A percentile compares a stretch with the other conserved stretches of the same genome.
phyloP scores from a whole-genome alignment of 1,284 basidiomycete species.

The Leccinum discolor region DNA sequence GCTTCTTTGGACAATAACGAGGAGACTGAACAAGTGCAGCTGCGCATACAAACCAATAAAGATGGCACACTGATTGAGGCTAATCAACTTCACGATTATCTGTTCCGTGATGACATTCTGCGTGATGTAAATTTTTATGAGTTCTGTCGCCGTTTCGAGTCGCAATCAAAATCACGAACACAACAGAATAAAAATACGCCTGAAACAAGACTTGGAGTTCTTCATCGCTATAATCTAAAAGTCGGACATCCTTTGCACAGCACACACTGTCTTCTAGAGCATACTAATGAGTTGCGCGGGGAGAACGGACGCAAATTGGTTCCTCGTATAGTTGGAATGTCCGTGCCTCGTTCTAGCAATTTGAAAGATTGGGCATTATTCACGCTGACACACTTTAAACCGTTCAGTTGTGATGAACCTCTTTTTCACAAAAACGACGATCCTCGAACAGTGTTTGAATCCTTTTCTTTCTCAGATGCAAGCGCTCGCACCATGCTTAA shows the following conservation, averaged over 20 bases:
- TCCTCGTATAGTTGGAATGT: neutral
- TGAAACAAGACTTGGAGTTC: neutral
- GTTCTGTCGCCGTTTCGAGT: neutral
- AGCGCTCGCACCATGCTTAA: neutral
- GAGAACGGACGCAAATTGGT: neutral
- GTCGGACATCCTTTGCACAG: neutral
- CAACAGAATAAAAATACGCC: neutral
- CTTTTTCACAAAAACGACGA: neutral
- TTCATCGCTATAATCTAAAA: neutral
- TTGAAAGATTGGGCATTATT: slow-evolving; percentile 19
- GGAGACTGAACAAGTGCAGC: neutral
- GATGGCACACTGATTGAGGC: neutral
- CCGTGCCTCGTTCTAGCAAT: neutral
- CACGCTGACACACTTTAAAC: slow-evolving; percentile 27
- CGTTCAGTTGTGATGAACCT: slow-evolving; percentile 13
- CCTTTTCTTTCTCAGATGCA: neutral
- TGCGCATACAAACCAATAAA: neutral
- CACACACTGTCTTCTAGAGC: neutral
- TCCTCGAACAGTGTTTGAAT: neutral
- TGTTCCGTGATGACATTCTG: neutral
- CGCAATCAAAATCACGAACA: neutral
- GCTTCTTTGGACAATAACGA: neutral
- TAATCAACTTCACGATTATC: neutral
- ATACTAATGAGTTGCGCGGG: neutral
- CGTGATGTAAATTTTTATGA: neutral